Conservation (phyloP, 345 rosid species). For the Heritiera fomes region DNA sequence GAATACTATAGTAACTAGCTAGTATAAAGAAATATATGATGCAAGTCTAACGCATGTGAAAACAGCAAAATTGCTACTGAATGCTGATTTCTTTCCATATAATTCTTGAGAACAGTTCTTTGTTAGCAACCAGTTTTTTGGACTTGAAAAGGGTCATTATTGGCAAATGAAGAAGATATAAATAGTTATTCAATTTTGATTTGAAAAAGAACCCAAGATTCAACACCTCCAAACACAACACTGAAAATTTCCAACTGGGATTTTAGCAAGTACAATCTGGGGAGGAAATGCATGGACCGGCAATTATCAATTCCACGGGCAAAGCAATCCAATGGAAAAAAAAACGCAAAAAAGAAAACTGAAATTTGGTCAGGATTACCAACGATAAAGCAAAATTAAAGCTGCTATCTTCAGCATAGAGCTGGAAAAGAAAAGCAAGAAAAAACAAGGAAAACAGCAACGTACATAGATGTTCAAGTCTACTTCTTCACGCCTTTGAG, state of each 20-base stretch:
- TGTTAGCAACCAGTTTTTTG: not conserved
- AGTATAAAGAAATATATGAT: not conserved
- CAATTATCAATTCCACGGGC: not conserved
- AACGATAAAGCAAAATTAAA: not conserved
- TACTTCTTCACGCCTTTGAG: not conserved
- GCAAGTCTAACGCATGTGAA: not conserved
- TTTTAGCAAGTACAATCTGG: not conserved
- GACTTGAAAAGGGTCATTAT: not conserved
- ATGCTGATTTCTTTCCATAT: not conserved
- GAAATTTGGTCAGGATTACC: not conserved
- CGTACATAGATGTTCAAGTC: not conserved
- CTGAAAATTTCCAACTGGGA: not conserved
- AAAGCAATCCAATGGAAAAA: not conserved
- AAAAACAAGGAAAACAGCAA: not conserved
- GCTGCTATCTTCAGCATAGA: not conserved
- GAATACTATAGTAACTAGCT: not conserved
- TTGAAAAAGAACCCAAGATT: not conserved
- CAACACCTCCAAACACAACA: not conserved
- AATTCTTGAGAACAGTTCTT: not conserved
- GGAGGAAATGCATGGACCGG: too few species aligned
- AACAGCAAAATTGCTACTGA: not conserved
- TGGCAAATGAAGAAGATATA: not conserved
- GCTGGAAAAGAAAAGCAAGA: not conserved
- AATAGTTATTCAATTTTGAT: not conserved
- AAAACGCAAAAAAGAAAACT: not conserved